These are phyloP conservation scores for Paecilomyces variotii DNA, from an alignment of 2,329 filamentous ascomycete genomes.

Conservation along the genomic window DNA sequence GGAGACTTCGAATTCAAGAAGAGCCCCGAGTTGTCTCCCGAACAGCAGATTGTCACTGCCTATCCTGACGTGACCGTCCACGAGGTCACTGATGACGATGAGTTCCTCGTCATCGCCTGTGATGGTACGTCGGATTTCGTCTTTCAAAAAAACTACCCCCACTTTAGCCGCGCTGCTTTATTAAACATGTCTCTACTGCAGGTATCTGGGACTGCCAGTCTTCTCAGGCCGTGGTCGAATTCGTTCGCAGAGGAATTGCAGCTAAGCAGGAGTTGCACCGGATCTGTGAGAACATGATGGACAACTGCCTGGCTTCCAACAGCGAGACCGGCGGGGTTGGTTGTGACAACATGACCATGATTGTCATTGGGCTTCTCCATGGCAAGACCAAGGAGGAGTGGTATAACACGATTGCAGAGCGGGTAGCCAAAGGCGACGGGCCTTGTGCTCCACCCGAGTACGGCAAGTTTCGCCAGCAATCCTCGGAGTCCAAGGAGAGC, in stretches of 20 bases:
- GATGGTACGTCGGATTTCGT: constrained; percentile 57
- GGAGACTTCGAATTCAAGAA: constrained; percentile 99
- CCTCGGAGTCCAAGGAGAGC: constrained; percentile 25
- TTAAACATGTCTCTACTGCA: constrained; percentile 30
- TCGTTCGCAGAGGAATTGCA: constrained; percentile 90
- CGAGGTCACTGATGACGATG: constrained; percentile 84
- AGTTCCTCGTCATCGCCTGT: constrained; percentile 88
- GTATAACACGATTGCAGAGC: constrained; percentile 91
- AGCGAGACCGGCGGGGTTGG: constrained; percentile 96
- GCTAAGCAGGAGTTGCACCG: constrained; percentile 90
- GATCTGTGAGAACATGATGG: constrained; percentile 99
- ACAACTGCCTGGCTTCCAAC: constrained; percentile 96
- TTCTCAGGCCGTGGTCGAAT: constrained; percentile 93
- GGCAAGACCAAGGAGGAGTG: constrained; percentile 95
- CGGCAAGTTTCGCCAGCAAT: constrained; percentile 64
- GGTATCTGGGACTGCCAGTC: constrained; percentile 99
- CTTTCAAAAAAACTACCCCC: too few relatives aligned
- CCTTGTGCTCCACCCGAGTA: constrained; percentile 99
- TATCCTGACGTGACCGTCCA: constrained; percentile 91
- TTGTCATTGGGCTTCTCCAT: constrained; percentile 77
- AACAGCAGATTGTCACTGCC: constrained; percentile 96
- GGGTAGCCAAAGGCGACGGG: constrained; percentile 93
- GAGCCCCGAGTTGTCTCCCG: constrained; percentile 90
- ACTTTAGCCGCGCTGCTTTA: constrained; percentile 2
- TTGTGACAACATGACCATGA: constrained; percentile 99